Percentiles rank a stretch among this genome's conserved stretches.
These are phyloP conservation scores for Alternaria angustiovoidea DNA, from an alignment of 2,329 filamentous ascomycete species.

Conservation along the genomic window DNA sequence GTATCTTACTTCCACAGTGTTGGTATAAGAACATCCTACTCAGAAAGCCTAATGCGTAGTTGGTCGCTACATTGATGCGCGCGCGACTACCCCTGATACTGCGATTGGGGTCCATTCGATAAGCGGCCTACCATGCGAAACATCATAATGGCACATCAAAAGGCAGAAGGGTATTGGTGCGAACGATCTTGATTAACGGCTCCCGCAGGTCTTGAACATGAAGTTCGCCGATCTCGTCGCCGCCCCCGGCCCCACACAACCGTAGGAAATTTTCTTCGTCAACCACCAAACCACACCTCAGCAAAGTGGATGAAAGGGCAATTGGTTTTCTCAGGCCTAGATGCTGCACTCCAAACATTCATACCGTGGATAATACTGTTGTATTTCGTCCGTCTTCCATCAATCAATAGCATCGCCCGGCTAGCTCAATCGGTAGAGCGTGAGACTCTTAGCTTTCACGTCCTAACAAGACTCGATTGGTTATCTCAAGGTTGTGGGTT, in stretches of 20 bases:
- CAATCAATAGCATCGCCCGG: slow-evolving; percentile 22
- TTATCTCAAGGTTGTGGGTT: slow-evolving; percentile 28
- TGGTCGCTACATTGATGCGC: not conserved
- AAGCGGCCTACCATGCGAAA: not conserved
- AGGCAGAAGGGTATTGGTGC: not conserved
- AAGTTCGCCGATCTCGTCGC: slow-evolving; percentile 12
- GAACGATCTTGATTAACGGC: not conserved
- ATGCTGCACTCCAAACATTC: rapidly evolving
- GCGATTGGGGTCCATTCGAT: not conserved
- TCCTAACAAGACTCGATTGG: slow-evolving; percentile 18
- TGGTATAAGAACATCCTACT: no score
- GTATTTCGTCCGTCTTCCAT: not conserved
- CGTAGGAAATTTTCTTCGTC: slow-evolving; percentile 7
- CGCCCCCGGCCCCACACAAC: slow-evolving; percentile 10
- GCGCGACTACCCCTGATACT: not conserved
- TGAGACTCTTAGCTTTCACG: slow-evolving; percentile 48
- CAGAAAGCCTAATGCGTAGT: not conserved
- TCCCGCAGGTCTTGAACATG: not conserved
- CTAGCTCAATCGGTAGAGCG: slow-evolving; percentile 52
- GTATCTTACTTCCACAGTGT: not conserved
- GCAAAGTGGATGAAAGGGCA: no score
- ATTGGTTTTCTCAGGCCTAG: no score
- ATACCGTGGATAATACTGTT: not conserved
- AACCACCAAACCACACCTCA: not conserved
- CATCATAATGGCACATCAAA: not conserved